Evolutionary conservation across 2,329 filamentous ascomycete genomes (phyloP), one percentile per base, ranked within the genome.

Genomic region (Colletotrichum sp.): DNA sequence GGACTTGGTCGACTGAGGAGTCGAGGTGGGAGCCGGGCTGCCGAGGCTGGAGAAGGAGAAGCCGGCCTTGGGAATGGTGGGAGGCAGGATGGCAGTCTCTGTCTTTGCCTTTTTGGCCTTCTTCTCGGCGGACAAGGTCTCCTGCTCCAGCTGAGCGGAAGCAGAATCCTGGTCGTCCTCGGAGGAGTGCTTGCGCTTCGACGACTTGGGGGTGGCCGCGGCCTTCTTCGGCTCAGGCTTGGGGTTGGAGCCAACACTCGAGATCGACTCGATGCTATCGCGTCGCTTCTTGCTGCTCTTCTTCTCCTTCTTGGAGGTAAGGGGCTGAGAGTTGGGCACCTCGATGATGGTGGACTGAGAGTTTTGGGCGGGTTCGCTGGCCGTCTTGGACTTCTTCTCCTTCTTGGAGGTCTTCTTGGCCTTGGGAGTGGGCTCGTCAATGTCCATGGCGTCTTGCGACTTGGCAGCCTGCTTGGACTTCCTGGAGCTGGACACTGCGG

Each of bases 71-170:
- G 83, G 83, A 5, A 85, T 61, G 4, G 75, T 77, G 3, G 84
- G 84, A 24, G 84, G 80, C 9, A 79, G 79, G 3, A 85, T 76
- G 8, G 82, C 81, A 7, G 83, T 84, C 62, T 82, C 78, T 6
- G 82, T 80, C 56, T 77, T 78, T 48, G 81, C 83, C 78, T 84
- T 85, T 73, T 84, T 85, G 78, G 85, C 83, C 80, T 86, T 85
- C 26, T 84, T 83, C n/a, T 82, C 79, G 6, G 83, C 83, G 9
- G 82, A 82, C 55, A 80, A 78, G 69, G 76, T 81, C 77, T 87
- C 83, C 62, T 80, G 78, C 66, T 78, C 77, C n/a, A 85, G 79
- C 71, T 87, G 85, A 72, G 82, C 79, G 8, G 83, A 79, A 13
- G 82, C 82, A 18, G 82, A 82, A 8, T 80, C 77, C 16, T 83